These are phyloP conservation scores for Sugiyamaella valdiviana DNA, from an alignment of 805 yeast genomes.

Conservation along the genomic window DNA sequence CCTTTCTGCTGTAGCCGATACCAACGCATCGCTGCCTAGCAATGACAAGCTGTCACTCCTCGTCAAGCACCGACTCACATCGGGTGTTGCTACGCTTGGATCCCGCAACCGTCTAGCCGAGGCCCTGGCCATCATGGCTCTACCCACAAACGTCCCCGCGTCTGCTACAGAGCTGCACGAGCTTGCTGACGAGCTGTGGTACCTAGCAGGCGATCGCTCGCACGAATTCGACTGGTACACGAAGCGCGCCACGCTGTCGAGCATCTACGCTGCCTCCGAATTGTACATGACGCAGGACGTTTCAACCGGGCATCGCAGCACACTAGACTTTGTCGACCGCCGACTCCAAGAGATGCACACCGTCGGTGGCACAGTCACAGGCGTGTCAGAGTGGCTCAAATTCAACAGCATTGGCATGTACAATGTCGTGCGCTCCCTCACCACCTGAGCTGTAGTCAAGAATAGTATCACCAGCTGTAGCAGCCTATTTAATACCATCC, in stretches of 20 bases:
- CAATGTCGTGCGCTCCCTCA: slow-evolving; percentile 62
- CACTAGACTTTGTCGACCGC: slow-evolving; percentile 57
- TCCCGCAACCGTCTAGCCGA: slow-evolving; percentile 23
- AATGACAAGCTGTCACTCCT: slow-evolving; percentile 36
- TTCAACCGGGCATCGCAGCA: slow-evolving; percentile 48
- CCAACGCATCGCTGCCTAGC: slow-evolving; percentile 15
- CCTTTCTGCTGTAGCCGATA: slow-evolving; percentile 29
- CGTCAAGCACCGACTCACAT: slow-evolving; percentile 40
- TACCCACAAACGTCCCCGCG: slow-evolving; percentile 53
- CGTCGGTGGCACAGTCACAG: slow-evolving; percentile 55
- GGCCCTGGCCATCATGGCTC: slow-evolving; percentile 55
- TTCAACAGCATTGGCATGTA: slow-evolving; percentile 59
- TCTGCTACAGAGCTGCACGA: slow-evolving; percentile 66
- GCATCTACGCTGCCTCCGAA: slow-evolving; percentile 65
- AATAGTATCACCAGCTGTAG: background rate
- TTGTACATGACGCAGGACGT: slow-evolving; percentile 73
- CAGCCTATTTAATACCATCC: background rate
- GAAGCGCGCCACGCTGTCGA: slow-evolving; percentile 65
- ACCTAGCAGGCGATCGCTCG: slow-evolving; percentile 68
- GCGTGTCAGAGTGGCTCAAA: slow-evolving; percentile 68
- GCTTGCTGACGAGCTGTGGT: slow-evolving; percentile 78
- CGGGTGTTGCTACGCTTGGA: slow-evolving; percentile 33
- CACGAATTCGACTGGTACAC: slow-evolving; percentile 88
- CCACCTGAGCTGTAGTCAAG: slow-evolving; percentile 10
- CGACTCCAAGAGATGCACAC: slow-evolving; percentile 48